Conservation (phyloP, 768 basidiomycete species). For the Pulveroboletus sp. region DNA sequence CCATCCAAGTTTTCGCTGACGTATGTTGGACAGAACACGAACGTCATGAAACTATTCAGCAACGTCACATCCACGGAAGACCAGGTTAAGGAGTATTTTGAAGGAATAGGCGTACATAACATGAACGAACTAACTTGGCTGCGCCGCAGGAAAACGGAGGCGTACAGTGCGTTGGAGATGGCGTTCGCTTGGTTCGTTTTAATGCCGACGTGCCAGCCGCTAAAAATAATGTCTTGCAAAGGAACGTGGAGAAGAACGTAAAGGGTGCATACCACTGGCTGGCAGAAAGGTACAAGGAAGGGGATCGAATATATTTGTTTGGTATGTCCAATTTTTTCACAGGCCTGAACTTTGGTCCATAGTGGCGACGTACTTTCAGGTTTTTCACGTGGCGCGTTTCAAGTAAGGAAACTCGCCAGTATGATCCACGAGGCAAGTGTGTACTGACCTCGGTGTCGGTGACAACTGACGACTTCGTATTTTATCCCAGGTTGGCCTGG, state of each 20-base stretch:
- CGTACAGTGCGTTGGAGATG: neutral
- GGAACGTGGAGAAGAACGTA: conserved; percentile 8
- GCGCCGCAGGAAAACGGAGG: neutral
- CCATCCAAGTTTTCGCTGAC: conserved; percentile 18
- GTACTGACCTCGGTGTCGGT: neutral
- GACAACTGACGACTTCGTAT: neutral
- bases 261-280: conserved; percentile 7
- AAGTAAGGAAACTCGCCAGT: conserved; percentile 35
- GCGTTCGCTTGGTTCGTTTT: conserved; percentile 4
- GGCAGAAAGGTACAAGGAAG: neutral
- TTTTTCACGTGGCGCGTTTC: conserved; percentile 43
- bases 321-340: conserved; percentile 23
- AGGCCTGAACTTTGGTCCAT: neutral
- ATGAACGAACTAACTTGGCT: neutral
- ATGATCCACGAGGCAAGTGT: conserved; percentile 35
- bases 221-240: too few species aligned
- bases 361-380: conserved; percentile 20
- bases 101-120: conserved; percentile 32
- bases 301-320: conserved; percentile 35
- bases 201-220: too few species aligned
- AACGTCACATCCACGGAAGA: conserved; percentile 13
- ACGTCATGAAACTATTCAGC: conserved; percentile 31
- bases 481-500: neutral
- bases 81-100: conserved; percentile 29
- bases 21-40: conserved; percentile 26